These are phyloP conservation scores for Coniophora puteana DNA, from an alignment of 1,284 basidiomycete genomes.

Conservation along the genomic window DNA sequence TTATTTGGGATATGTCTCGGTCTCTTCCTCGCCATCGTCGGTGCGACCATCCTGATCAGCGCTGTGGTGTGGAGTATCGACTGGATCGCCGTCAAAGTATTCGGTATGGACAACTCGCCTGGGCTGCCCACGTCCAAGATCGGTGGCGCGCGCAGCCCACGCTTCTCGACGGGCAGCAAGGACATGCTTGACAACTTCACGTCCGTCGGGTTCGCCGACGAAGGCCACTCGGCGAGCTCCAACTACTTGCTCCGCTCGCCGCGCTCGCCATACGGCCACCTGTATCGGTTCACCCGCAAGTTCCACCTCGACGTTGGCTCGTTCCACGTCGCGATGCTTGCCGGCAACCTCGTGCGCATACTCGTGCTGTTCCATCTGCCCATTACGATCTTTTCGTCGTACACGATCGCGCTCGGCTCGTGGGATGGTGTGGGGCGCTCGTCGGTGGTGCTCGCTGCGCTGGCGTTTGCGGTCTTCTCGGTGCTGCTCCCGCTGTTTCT, in stretches of 20 bases:
- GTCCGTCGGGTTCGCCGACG: slow-evolving; percentile 40
- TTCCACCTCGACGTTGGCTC: slow-evolving; percentile 68
- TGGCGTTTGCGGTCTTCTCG: slow-evolving; percentile 79
- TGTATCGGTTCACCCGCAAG: slow-evolving; percentile 26
- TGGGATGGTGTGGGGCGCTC: slow-evolving; percentile 48
- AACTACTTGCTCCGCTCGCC: slow-evolving; percentile 19
- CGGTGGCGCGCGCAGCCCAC: slow-evolving; percentile 50
- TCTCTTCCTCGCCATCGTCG: slow-evolving; percentile 80
- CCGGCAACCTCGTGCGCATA: slow-evolving; percentile 89
- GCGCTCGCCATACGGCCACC: slow-evolving; percentile 15
- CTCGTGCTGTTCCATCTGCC: slow-evolving; percentile 93
- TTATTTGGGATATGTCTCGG: slow-evolving; percentile 83
- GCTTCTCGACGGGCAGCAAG: slow-evolving; percentile 46
- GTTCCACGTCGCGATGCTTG: slow-evolving; percentile 73
- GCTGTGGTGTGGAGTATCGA: slow-evolving; percentile 73
- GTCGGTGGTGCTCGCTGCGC: slow-evolving; percentile 66
- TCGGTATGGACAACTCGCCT: slow-evolving; percentile 22
- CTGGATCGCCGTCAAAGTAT: slow-evolving; percentile 41
- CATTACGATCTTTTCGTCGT: slow-evolving; percentile 87
- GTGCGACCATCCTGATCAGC: slow-evolving; percentile 67
- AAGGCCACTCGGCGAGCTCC: slow-evolving; percentile 52
- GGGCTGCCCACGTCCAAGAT: slow-evolving; percentile 21
- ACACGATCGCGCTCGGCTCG: slow-evolving; percentile 35
- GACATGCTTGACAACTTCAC: slow-evolving; percentile 46
- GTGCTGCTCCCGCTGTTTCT: slow-evolving; percentile 75